Base-by-base conservation (phyloP, 106 monocot species). In the Dactylorhiza incarnata region DNA sequence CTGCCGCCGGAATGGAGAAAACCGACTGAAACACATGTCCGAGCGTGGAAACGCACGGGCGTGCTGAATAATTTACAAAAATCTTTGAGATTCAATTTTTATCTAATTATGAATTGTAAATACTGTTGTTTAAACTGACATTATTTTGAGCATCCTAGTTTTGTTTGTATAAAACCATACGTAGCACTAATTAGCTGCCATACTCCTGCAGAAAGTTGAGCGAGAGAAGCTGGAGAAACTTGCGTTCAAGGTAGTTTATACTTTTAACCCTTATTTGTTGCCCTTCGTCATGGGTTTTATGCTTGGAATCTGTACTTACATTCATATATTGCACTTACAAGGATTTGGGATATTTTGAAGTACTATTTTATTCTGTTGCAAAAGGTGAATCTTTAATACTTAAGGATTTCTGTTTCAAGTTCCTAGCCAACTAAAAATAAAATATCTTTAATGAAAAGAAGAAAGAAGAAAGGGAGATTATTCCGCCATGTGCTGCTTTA, bases 141-240 rank as follows among this genome's bases (percentile, higher is more conserved):
- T 58, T 19, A 20, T 58, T 19, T 1, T 58, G 58, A 58, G 19
- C 22, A 59, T 8, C 20, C 22, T 59, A 59, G 58, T 7, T 59
- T 59, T 20, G 6, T 59, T 59, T 59, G 58, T 22, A 20, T 59
- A 20, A 59, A 22, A 20, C 6, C 20, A 22, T 22, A 59, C 2
- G n/a, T 59, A 19, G n/a, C 19, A 59, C 58, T 59, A 59, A 59
- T 59, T 59, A 20, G 58, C 8, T 59, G 19, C 58, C 58, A 59
- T 59, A 9, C 47, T 71, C 3, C 11, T 73, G 51, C 73, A 73
- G 73, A 73, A 73, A 73, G 50, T 73, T 48, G 73, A 73, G 73
- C 50, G 25, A 51, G 73, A 73, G 73, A 73, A 73, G 49, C 12
- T 73, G 73, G 73, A 73, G 73, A 73, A 73, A 24, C 73, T 73